Percentiles rank a stretch among this genome's conserved stretches.
Conservation (phyloP, 441 rosid species). For the Viola pubescens region DNA sequence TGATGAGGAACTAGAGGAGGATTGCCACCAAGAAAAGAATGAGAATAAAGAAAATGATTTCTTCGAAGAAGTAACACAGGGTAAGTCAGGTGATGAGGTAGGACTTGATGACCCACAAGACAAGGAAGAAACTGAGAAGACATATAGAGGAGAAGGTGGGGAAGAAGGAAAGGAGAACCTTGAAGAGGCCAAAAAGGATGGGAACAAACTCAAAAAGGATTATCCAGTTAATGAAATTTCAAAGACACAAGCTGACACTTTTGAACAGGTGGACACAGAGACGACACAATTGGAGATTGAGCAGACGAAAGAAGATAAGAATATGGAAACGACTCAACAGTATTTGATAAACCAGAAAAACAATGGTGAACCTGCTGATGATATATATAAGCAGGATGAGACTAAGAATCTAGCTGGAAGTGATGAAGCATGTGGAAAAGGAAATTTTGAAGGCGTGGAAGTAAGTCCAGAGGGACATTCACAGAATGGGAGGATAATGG, state of each 20-base stretch:
- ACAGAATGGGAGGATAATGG: constrained; percentile 21
- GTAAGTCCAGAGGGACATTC: constrained; percentile 18
- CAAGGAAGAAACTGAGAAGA: constrained; percentile 28
- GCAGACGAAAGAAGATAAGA: constrained; percentile 23
- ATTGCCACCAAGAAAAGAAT: constrained; percentile 25
- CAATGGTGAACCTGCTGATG: constrained; percentile 21
- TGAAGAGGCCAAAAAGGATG: constrained; percentile 31
- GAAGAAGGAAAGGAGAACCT: constrained; percentile 23
- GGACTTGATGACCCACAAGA: constrained; percentile 20
- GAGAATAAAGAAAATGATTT: constrained; percentile 24
- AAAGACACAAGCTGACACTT: constrained; percentile 26
- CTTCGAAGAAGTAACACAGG: constrained; percentile 22
- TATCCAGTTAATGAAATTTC: constrained; percentile 24
- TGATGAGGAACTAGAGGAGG: constrained; percentile 24
- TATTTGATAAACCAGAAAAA: constrained; percentile 18
- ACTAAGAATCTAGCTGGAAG: constrained; percentile 18
- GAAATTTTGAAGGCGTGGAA: constrained; percentile 23
- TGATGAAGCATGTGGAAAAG: constrained; percentile 23
- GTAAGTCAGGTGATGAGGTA: constrained; percentile 11
- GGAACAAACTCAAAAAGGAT: constrained; percentile 26
- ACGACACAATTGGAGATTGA: constrained; percentile 26
- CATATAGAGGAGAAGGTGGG: constrained; percentile 30
- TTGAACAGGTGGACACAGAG: constrained; percentile 32
- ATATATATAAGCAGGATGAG: constrained; percentile 20
- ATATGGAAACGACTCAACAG: constrained; percentile 21